These are phyloP conservation scores for Fusarium succisae DNA, from an alignment of 2,329 filamentous ascomycete genomes.

Conservation along the genomic window DNA sequence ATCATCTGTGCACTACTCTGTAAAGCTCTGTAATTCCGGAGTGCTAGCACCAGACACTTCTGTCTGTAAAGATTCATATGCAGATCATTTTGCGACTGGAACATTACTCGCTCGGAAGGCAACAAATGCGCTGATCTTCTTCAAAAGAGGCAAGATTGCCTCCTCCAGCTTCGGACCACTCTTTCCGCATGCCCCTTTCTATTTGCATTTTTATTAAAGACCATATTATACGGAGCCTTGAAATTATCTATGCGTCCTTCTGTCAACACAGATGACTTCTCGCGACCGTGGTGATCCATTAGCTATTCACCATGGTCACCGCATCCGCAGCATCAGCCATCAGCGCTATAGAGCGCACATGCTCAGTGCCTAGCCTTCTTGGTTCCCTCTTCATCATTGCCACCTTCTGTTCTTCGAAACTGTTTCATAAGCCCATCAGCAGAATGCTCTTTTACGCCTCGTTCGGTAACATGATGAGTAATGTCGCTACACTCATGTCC, in stretches of 20 bases:
- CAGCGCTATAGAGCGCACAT: constrained; percentile 12
- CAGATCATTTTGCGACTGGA: background rate
- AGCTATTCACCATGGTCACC: background rate
- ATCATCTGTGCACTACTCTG: background rate
- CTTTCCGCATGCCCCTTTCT: background rate
- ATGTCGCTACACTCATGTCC: constrained; percentile 12
- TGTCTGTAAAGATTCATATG: background rate
- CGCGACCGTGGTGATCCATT: background rate
- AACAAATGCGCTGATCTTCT: background rate
- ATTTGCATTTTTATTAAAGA: background rate
- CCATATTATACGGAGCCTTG: background rate
- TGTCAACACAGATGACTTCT: background rate
- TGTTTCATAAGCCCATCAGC: constrained; percentile 11
- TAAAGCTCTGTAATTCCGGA: background rate
- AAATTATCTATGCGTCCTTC: background rate
- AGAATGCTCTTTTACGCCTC: constrained; percentile 13
- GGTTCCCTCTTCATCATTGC: background rate
- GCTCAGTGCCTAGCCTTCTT: constrained; percentile 6
- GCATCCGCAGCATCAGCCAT: background rate
- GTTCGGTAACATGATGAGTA: constrained; percentile 17
- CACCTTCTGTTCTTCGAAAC: constrained; percentile 6
- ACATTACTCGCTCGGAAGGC: background rate
- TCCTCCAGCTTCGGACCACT: background rate
- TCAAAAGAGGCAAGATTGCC: background rate
- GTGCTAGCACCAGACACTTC: background rate